A percentile compares a stretch with the other conserved stretches of the same genome.
Conservation (phyloP, 257 asterid genomes). For the Mitragyna speciosa region DNA sequence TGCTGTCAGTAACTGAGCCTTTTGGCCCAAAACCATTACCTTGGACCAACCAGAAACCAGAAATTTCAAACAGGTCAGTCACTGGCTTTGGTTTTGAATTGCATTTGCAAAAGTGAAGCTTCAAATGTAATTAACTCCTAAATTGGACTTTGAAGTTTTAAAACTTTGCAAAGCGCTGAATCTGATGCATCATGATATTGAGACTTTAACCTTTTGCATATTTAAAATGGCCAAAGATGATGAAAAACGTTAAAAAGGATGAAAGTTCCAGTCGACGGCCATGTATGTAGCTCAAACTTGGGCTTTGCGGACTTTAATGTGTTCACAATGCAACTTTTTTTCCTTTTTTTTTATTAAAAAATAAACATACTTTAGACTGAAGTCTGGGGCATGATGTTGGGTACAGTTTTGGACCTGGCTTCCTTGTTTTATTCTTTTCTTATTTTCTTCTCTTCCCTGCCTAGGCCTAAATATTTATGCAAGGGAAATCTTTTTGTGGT, state of each 20-base stretch:
- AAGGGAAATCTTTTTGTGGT: neutral
- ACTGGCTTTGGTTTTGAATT: neutral
- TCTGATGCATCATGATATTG: neutral
- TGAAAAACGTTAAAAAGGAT: neutral
- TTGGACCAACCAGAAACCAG: constrained; percentile 17
- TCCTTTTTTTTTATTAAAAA: neutral
- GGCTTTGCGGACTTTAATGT: neutral
- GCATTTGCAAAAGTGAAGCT: neutral
- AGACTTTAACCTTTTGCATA: neutral
- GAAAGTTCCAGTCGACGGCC: neutral
- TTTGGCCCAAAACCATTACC: constrained; percentile 30
- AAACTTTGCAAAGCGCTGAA: neutral
- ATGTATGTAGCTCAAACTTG: neutral
- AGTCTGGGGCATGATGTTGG: neutral
- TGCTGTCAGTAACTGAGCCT: constrained; percentile 25
- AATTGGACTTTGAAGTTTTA: neutral
- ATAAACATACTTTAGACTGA: neutral
- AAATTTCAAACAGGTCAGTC: constrained; percentile 30
- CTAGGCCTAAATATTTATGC: neutral
- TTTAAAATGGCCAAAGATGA: neutral
- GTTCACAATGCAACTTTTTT: neutral
- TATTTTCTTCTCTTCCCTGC: neutral
- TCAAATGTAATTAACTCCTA: neutral
- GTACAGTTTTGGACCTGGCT: neutral
- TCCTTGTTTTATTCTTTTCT: neutral